A percentile compares a stretch with the other conserved stretches of the same genome.
These are phyloP conservation scores for Dicorynia guianensis DNA, from an alignment of 306 rosid genomes.

Conservation along the genomic window DNA sequence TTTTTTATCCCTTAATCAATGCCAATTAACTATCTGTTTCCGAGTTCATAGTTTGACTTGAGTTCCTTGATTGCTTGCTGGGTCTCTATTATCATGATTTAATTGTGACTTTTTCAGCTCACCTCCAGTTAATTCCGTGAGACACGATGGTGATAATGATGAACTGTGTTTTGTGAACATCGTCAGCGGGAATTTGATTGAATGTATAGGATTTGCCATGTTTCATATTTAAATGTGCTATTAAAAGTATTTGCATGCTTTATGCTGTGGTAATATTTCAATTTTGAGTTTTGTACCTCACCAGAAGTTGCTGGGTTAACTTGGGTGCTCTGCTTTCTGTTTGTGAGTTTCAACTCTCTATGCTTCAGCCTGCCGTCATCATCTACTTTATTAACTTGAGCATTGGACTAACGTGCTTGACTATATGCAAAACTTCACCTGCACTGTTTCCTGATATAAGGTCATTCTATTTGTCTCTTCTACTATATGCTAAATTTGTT, in stretches of 20 bases:
- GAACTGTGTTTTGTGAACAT: neutral
- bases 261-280: neutral
- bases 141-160: constrained; percentile 24
- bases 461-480: neutral
- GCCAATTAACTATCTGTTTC: neutral
- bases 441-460: constrained; percentile 1
- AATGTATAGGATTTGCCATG: too few relatives aligned
- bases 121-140: neutral
- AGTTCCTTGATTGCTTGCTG: constrained; percentile 12
- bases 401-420: too few relatives aligned
- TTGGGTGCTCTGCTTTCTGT: constrained; percentile 7
- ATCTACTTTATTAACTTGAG: neutral
- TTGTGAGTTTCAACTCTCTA: neutral
- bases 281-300: neutral
- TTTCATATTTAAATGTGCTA: neutral
- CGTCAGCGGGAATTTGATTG: too few relatives aligned
- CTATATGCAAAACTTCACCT: neutral
- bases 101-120: constrained; percentile 10
- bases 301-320: constrained; percentile 3
- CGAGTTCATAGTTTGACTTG: constrained; percentile 11
- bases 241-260: neutral
- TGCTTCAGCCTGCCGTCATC: neutral
- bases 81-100: constrained; percentile 26
- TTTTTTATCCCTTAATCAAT: constrained; percentile 1
- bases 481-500: too few relatives aligned